Conservation (phyloP, 805 yeast genomes). For the Huiozyma sinensis region DNA sequence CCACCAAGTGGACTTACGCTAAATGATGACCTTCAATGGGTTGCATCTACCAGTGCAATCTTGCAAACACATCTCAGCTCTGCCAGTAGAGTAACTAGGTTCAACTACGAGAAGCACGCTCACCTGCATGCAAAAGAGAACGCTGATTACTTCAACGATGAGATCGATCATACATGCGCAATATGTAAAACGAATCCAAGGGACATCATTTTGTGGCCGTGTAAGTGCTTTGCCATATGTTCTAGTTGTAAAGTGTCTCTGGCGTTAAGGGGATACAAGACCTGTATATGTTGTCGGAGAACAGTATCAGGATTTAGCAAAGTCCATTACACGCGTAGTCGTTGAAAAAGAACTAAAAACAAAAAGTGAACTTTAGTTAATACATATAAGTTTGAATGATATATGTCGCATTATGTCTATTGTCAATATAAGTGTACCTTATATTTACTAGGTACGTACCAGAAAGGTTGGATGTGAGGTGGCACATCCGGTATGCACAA, state of each 20-base stretch:
- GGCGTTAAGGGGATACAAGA: conserved; percentile 59
- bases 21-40: not conserved
- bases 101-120: not conserved
- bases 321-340: conserved; percentile 7
- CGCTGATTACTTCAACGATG: not conserved
- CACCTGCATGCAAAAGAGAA: not conserved
- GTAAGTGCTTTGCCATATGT: conserved; percentile 80
- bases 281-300: conserved; percentile 79
- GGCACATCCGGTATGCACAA: too few species aligned
- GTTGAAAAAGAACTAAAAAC: too few species aligned
- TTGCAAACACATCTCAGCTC: not conserved
- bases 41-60: not conserved
- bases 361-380: too few species aligned
- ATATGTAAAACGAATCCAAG: conserved; percentile 70
- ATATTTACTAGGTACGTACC: not conserved
- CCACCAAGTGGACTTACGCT: not conserved
- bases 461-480: too few species aligned
- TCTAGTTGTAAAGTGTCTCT: conserved; percentile 71
- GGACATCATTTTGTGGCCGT: conserved; percentile 82
- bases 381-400: too few species aligned
- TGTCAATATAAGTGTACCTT: not conserved
- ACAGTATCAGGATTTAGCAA: conserved; percentile 47
- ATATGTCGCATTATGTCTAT: not conserved
- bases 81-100: conserved; percentile 1
- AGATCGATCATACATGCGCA: conserved; percentile 47